phyloP scores from a whole-genome alignment of 768 basidiomycete species.

The Leccinum uliginosum region DNA sequence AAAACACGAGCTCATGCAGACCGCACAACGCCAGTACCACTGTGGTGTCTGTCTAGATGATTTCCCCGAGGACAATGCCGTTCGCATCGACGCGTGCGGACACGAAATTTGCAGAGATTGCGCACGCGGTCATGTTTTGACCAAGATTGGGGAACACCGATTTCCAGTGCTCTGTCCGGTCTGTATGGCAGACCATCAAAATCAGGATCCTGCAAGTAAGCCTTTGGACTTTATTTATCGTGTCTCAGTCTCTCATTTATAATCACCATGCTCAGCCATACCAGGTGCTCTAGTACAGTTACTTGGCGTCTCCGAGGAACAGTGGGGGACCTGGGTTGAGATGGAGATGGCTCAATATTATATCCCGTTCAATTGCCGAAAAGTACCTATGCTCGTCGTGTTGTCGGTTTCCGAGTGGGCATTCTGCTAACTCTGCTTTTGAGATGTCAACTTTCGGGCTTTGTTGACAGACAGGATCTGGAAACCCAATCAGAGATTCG shows the following conservation, averaged over 20 bases:
- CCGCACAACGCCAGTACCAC: constrained; percentile 37
- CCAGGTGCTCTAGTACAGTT: constrained; percentile 33
- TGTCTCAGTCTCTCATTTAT: background rate
- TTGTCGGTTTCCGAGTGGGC: background rate
- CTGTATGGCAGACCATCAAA: constrained; percentile 38
- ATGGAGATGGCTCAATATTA: constrained; percentile 43
- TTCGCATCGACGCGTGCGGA: constrained; percentile 40
- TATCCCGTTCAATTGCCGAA: constrained; percentile 42
- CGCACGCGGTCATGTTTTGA: constrained; percentile 37
- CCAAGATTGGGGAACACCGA: constrained; percentile 47
- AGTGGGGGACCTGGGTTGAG: constrained; percentile 41
- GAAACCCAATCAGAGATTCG: constrained; percentile 35
- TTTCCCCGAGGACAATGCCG: constrained; percentile 38
- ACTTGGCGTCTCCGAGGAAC: constrained; percentile 42
- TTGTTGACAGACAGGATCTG: constrained; percentile 48
- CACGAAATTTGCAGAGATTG: constrained; percentile 57
- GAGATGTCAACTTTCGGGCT: constrained; percentile 50
- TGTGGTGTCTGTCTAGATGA: constrained; percentile 58
- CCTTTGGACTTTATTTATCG: background rate
- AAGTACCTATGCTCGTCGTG: constrained; percentile 34
- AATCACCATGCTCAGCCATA: constrained; percentile 30
- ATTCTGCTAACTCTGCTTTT: background rate
- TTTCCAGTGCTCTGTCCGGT: constrained; percentile 61
- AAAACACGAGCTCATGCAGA: constrained; percentile 23
- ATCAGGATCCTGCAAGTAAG: constrained; percentile 29